Base-by-base conservation (phyloP, 192 early-diverging fungal genomes). In the Podochytrium sp. region DNA sequence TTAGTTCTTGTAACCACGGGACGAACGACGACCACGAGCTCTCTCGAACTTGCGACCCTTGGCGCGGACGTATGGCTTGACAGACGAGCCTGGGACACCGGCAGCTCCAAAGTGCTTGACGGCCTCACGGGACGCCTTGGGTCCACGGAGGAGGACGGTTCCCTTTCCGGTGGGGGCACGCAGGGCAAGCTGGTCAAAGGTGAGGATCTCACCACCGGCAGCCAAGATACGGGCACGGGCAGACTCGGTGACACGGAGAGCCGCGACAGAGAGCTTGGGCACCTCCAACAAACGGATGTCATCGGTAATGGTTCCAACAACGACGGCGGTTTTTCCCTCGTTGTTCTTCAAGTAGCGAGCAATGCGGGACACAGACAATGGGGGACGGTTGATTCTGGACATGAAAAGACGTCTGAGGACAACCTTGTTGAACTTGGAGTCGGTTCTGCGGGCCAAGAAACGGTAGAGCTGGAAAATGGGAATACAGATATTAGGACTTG, bases 31-130 rank as follows among this genome's bases (percentile, higher is more conserved):
- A 92, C 98, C 98, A 96, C 98, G 96, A 83, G 97, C 98, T 49
- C 88, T 84, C 87, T 99, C 97, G 84, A 97, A 97, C 94, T 99
- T 99, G 89, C 98, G 93, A 74, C 98, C 98, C 93, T 98, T 98
- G 86, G 94, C 94, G 80, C 92, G 90, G 81, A 98, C 92, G 85
- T 94, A 97, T 74, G 98, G 98, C 84, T 84, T 86, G 73, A 34
- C 71, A 40, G 62, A 71, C 40, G 55, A 74, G 61, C 78, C 76
- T 80, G 93, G 91, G 58, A 85, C 85, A 79, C 93, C 93, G 37
- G 93, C 90, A 58, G 81, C 88, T 65, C 98, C 98, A 79, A 99
- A 99, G 91, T 99, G 98, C 94, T 96, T 99, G 84, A 96, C 92
- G 80, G 96, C 94, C 87, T 98, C 95, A 79, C 98, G 93, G 75